These are phyloP conservation scores for Protomyces lactucae-debilis DNA, from an alignment of 1,139 yeast genomes.

Conservation along the genomic window DNA sequence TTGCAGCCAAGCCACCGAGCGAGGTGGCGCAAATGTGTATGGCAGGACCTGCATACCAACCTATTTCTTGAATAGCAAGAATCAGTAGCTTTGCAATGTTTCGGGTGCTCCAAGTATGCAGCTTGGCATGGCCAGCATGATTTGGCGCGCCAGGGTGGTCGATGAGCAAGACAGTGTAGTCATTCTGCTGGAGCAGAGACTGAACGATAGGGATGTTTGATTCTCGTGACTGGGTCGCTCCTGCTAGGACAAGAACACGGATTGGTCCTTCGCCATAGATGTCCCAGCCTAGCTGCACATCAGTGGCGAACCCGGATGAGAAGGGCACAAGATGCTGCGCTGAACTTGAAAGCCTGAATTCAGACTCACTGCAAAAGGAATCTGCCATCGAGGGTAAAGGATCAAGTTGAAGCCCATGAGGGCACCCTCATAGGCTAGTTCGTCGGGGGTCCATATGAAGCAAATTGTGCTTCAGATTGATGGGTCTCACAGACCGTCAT, in stretches of 20 bases:
- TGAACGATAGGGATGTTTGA: neutral
- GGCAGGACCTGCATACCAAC: neutral
- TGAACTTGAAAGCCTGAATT: neutral
- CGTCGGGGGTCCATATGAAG: neutral
- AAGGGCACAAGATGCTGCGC: neutral
- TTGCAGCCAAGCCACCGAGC: neutral
- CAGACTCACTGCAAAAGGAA: neutral
- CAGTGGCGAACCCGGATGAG: neutral
- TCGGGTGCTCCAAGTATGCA: neutral
- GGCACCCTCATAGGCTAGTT: no score
- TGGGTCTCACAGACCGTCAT: no score
- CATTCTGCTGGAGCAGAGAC: neutral
- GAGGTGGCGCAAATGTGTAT: neutral
- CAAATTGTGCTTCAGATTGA: neutral
- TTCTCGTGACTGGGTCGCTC: neutral
- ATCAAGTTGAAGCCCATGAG: no score
- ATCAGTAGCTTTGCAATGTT: neutral
- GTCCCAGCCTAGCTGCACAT: neutral
- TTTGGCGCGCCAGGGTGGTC: neutral
- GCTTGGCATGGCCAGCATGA: neutral
- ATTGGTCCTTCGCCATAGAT: neutral
- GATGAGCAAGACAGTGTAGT: neutral
- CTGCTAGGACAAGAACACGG: neutral
- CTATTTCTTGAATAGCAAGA: neutral
- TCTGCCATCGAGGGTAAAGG: neutral